These are phyloP conservation scores for Litchi chinensis DNA, from an alignment of 345 rosid genomes.

Conservation along the genomic window DNA sequence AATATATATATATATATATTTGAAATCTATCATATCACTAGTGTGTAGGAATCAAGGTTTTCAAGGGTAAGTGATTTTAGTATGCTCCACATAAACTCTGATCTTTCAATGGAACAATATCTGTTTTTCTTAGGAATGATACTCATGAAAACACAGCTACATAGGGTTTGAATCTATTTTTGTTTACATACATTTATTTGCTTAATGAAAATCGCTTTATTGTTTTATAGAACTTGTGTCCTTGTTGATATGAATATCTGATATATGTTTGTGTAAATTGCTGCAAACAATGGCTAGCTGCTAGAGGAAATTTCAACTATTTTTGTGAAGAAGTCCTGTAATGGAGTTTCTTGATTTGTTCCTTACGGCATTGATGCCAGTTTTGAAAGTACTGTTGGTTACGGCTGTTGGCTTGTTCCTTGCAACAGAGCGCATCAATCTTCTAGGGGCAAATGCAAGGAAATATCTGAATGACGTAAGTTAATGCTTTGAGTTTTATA, in stretches of 20 bases:
- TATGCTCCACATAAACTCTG: no score
- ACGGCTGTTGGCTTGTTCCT: conserved; percentile 33
- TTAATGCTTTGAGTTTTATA: not conserved
- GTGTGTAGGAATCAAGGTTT: not conserved
- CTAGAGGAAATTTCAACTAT: not conserved
- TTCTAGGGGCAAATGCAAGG: conserved; percentile 28
- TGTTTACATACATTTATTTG: not conserved
- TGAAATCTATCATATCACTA: not conserved
- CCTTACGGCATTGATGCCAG: conserved; percentile 35
- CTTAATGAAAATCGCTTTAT: not conserved
- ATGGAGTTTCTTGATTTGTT: conserved; percentile 37
- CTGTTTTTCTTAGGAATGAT: not conserved
- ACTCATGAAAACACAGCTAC: not conserved
- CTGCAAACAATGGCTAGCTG: not conserved
- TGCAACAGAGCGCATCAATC: conserved; percentile 29
- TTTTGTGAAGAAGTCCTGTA: not conserved
- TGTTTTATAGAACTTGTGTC: not conserved
- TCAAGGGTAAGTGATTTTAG: no score
- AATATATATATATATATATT: no score
- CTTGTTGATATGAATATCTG: not conserved
- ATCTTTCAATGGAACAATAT: no score
- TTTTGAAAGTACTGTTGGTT: conserved; percentile 39
- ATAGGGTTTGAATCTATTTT: no score
- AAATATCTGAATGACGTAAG: conserved; percentile 29
- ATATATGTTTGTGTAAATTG: not conserved